A percentile compares a stretch with the other conserved stretches of the same genome.
phyloP scores from a whole-genome alignment of 257 asterid genomes.

The Knoxia roxburghii region DNA sequence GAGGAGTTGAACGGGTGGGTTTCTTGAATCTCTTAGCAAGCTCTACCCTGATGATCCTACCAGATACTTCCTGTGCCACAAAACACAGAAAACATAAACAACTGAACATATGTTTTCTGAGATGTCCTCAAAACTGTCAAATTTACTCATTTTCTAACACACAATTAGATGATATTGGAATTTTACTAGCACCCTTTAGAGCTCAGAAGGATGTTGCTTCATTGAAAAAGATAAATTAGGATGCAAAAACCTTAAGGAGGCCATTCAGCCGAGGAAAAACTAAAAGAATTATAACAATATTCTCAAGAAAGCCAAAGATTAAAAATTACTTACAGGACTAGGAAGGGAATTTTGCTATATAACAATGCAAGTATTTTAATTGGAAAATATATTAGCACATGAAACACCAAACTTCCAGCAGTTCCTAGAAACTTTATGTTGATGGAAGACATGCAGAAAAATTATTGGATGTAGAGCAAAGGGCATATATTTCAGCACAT shows the following conservation, averaged over 20 bases:
- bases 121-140: not conserved
- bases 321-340: not conserved
- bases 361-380: not conserved
- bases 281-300: not conserved
- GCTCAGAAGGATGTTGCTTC: not conserved
- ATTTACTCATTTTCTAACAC: not conserved
- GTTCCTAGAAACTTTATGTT: not conserved
- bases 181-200: not conserved
- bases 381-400: not conserved
- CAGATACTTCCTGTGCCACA: slow-evolving; percentile 57
- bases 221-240: not conserved
- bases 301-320: not conserved
- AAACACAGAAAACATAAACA: slow-evolving; percentile 11
- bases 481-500: no score
- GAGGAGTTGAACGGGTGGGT: slow-evolving; percentile 41
- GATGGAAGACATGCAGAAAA: no score
- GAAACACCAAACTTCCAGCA: not conserved
- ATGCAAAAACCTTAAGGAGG: not conserved
- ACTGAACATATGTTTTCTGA: not conserved
- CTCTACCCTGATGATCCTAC: slow-evolving; percentile 70
- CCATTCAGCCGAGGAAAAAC: not conserved
- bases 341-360: not conserved
- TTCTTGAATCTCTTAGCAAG: slow-evolving; percentile 66
- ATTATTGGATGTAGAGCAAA: no score
- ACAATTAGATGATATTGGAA: not conserved